Percentiles rank a stretch among this genome's conserved stretches.
phyloP scores from a whole-genome alignment of 1,139 yeast species.

The Candida sanyaensis region DNA sequence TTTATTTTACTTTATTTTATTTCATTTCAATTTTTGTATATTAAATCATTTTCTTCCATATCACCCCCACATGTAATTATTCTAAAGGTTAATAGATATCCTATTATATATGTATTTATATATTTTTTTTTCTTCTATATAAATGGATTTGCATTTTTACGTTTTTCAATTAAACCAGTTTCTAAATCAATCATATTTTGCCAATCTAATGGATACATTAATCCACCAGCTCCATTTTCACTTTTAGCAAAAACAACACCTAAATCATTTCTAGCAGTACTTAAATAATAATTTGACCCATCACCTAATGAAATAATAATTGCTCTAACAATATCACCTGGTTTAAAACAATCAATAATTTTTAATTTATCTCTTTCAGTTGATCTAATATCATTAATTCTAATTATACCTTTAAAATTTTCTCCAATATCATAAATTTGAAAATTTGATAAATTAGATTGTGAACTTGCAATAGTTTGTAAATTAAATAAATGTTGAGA shows the following conservation, averaged over 20 bases:
- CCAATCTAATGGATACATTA: slow-evolving; percentile 95
- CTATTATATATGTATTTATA: neutral
- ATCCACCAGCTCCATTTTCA: slow-evolving; percentile 68
- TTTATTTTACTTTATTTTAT: too few relatives aligned
- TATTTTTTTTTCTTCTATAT: slow-evolving; percentile 5
- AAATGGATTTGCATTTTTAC: slow-evolving; percentile 94
- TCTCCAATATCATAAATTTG: slow-evolving; percentile 77
- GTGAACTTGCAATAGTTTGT: slow-evolving; percentile 49
- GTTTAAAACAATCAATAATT: slow-evolving; percentile 75
- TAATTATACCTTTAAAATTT: slow-evolving; percentile 83
- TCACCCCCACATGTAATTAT: too few relatives aligned
- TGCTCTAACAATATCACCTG: slow-evolving; percentile 93
- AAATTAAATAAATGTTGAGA: slow-evolving; percentile 45
- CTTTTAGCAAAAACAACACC: slow-evolving; percentile 91
- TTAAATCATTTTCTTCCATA: too few relatives aligned
- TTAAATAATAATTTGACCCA: slow-evolving; percentile 84
- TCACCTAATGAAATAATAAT: slow-evolving; percentile 85
- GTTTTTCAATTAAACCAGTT: slow-evolving; percentile 72
- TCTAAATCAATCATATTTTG: slow-evolving; percentile 83
- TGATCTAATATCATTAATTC: slow-evolving; percentile 86
- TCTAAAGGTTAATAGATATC: too few relatives aligned
- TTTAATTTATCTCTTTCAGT: slow-evolving; percentile 89
- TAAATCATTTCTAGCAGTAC: slow-evolving; percentile 87
- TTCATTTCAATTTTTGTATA: too few relatives aligned
- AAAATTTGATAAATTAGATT: slow-evolving; percentile 34